Conservation (phyloP, 1,284 basidiomycete species). For the Pseudozyma pruni region DNA sequence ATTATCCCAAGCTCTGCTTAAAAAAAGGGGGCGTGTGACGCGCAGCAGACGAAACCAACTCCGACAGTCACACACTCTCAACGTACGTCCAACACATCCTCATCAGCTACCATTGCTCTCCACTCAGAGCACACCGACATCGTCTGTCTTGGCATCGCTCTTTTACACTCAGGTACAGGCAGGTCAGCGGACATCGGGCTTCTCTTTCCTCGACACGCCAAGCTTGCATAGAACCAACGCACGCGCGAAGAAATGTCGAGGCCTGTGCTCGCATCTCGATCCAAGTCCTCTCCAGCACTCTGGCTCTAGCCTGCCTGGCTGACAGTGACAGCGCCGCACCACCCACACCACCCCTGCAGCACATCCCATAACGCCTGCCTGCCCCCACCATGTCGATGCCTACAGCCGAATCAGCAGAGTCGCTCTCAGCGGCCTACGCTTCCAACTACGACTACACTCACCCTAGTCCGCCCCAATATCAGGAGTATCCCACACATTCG, state of each 20-base stretch:
- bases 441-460: conserved; percentile 36
- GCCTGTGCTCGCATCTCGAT: conserved; percentile 7
- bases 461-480: conserved; percentile 6
- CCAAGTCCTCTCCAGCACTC: neutral
- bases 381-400: conserved; percentile 28
- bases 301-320: neutral
- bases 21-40: no score
- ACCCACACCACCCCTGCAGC: conserved; percentile 1
- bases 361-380: neutral
- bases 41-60: no score
- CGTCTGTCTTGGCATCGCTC: neutral
- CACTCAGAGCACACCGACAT: no score
- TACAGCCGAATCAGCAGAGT: conserved; percentile 37
- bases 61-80: no score
- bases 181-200: no score
- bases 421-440: conserved; percentile 45
- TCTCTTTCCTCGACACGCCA: no score
- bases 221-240: no score
- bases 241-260: conserved; percentile 11
- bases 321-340: no score
- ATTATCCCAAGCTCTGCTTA: no score
- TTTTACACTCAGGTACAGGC: neutral
- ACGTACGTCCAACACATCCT: no score
- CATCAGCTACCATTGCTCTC: no score
- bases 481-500: conserved; percentile 9